Base-by-base conservation (phyloP, 176 grass and related monocot species). In the Poa pratensis region DNA sequence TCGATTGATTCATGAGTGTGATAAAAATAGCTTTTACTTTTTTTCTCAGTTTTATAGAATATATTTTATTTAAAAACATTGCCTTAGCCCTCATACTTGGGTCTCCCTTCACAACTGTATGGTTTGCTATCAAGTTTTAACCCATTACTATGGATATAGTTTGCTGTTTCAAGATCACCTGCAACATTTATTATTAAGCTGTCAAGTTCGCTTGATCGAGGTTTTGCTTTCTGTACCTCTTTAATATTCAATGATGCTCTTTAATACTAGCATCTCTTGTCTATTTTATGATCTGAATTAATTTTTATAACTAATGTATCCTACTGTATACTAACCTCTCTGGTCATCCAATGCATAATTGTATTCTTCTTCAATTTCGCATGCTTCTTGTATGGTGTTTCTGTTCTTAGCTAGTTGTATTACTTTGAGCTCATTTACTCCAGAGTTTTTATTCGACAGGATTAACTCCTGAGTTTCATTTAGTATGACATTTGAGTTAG, bases 21-120 rank as follows among this genome's bases (percentile, higher is more conserved):
- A 48, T 74, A 87, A 52, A 84, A 46, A 84, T 89, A 81, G 35
- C n/a, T 73, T 76, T 9, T 3, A 18, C 74, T 28, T 20, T 72
- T 78, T 73, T 22, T 73, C 43, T 73, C 81, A 84, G 9, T 82
- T 81, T 86, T 90, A 53, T 78, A 82, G 43, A 70, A 51, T 72
- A 66, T 46, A 76, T 23, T 49, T 46, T 28, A 5, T 82, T 70
- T 4, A 26, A 26, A 86, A 57, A 49, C 23, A 78, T 43, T 82
- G 28, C 6, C 24, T 63, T 63, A 63, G 11, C 23, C 3, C 63
- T 40, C 78, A 78, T 43, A 85, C 50, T 89, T 69, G 17, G 69
- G 57, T 82, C 6, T 49, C 5, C 42, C 16, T 82, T 90, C 46
- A 40, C 75, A 37, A 85, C 54, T 86, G 73, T 82, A 86, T 53